Evolutionary conservation across 495 filamentous ascomycete genomes (phyloP), one percentile per base, ranked within the genome.

Genomic region (Annulohypoxylon bovei): DNA sequence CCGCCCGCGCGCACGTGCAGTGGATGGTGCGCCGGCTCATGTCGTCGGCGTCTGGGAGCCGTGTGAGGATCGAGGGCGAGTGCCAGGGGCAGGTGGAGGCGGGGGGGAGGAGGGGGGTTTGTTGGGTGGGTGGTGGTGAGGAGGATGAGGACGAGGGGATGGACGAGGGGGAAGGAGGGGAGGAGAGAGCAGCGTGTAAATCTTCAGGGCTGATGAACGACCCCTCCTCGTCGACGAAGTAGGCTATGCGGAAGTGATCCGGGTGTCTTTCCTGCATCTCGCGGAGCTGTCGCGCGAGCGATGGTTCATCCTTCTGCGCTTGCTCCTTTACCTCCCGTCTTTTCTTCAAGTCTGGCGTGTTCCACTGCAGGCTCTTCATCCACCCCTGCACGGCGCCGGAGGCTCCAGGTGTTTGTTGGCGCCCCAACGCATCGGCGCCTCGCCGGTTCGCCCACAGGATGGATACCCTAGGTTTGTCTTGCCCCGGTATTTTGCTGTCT

Each of bases 221-320:
- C 16, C 84, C 81, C 70, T 95, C 91, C 52, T 94, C 91, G 72
- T 97, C 93, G 4, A 96, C 85, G 67, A 89, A 91, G 77, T 93
- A 95, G 6, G 88, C 84, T 25, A 94, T 86, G 1, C 73, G 81
- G 22, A 95, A 76, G 39, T 85, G 83, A 0, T 79, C 82, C 0
- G 83, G 82, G 71, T 89, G 84, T n/a, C 78, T 81, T 2, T 76
- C 65, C 72, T 88, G 85, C 63, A 93, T 77, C 6, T 80, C 77
- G 53, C 87, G 84, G 23, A 97, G 78, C 72, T 93, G 87, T 14
- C 79, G 76, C 6, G 91, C 88, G 53, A 96, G 83, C 9, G 80
- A 59, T 20, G 59, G 39, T 3, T 40, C 28, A 12, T 42, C 23
- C 4, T 50, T 37, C 33, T 52, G 47, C 11, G 58, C 52, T 12